Evolutionary conservation across 2,329 filamentous ascomycete genomes (phyloP).

Genomic region (Fonsecaea pugnacius): DNA sequence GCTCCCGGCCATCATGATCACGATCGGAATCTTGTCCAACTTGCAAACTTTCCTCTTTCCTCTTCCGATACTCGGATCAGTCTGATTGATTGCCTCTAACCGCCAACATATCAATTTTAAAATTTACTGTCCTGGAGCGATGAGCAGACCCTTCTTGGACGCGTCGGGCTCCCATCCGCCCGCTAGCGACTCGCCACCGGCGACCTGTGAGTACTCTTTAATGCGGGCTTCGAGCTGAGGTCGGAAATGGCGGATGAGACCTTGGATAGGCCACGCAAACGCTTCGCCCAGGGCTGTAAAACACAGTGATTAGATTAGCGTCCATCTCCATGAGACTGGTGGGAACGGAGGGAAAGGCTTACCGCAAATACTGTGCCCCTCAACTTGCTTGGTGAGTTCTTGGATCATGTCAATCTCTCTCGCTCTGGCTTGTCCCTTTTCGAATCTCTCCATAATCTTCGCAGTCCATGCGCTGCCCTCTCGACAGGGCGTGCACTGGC

Average conservation of each 20-base stretch:
- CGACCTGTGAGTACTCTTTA: constrained; percentile 75
- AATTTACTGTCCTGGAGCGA: constrained; percentile 80
- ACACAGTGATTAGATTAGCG: constrained; percentile 33
- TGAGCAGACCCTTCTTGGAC: constrained; percentile 75
- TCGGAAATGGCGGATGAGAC: constrained; percentile 96
- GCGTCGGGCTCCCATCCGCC: constrained; percentile 85
- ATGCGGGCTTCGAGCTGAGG: constrained; percentile 93
- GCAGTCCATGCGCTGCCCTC: constrained; percentile 99
- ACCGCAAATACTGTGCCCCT: constrained; percentile 98
- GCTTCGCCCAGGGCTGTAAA: constrained; percentile 82
- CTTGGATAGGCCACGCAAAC: constrained; percentile 98
- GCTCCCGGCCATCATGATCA: too few species aligned
- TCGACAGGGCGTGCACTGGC: constrained; percentile 98
- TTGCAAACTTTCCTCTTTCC: too few species aligned
- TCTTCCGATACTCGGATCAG: too few species aligned
- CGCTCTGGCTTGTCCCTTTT: constrained; percentile 83
- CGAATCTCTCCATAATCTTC: constrained; percentile 97
- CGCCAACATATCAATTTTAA: not conserved
- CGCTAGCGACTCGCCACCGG: constrained; percentile 71
- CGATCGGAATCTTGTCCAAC: too few species aligned
- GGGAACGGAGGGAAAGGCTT: constrained; percentile 46
- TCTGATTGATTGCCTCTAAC: too few species aligned
- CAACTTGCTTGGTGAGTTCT: constrained; percentile 98
- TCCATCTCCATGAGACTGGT: not conserved
- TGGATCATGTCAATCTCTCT: constrained; percentile 99